A percentile compares a stretch with the other conserved stretches of the same genome.
Evolutionary conservation across 768 basidiomycete species (phyloP).

Genomic region (Antrodiella citrinella): DNA sequence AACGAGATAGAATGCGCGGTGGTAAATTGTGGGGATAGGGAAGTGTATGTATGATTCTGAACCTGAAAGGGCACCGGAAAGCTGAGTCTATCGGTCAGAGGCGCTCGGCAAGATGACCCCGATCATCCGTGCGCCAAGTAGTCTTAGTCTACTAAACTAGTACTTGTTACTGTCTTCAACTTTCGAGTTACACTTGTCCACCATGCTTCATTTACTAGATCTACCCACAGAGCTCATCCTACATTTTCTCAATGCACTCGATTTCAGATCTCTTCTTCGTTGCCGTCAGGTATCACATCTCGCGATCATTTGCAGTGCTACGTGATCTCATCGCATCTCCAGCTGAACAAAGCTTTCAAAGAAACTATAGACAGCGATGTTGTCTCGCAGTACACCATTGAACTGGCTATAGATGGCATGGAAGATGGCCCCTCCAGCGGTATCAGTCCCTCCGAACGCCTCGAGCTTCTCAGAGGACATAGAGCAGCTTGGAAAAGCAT

Average conservation of each 20-base stretch:
- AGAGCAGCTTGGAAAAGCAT: constrained; percentile 16
- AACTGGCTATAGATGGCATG: constrained; percentile 34
- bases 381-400: constrained; percentile 18
- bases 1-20: too few relatives aligned
- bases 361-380: constrained; percentile 10
- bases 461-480: constrained; percentile 27
- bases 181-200: too few relatives aligned
- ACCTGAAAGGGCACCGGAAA: too few relatives aligned
- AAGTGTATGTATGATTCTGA: too few relatives aligned
- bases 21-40: too few relatives aligned
- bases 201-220: background rate
- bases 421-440: constrained; percentile 27
- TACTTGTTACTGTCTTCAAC: too few relatives aligned
- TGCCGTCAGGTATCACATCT: constrained; percentile 15
- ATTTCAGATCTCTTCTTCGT: constrained; percentile 9
- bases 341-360: constrained; percentile 13
- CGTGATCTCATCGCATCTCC: background rate
- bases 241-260: constrained; percentile 15
- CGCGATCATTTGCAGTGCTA: background rate
- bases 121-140: too few relatives aligned
- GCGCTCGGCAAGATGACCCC: too few relatives aligned
- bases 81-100: too few relatives aligned
- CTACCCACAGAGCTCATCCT: constrained; percentile 18
- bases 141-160: too few relatives aligned
- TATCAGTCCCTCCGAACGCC: constrained; percentile 25